Evolutionary conservation across 495 filamentous ascomycete species (phyloP).

Genomic region (Articulospora tetracladia): DNA sequence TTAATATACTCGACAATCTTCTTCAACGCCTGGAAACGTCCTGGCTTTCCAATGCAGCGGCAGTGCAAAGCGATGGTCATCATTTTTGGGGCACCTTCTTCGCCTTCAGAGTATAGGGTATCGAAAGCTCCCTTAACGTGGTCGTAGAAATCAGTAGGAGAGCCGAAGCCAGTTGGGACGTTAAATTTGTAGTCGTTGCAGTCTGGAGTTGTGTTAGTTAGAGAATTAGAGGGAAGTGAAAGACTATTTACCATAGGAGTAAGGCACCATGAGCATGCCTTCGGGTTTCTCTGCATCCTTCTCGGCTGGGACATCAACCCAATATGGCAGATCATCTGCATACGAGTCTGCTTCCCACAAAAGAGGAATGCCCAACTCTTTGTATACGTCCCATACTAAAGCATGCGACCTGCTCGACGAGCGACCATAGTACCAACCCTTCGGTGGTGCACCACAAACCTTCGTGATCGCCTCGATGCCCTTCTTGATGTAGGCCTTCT

Average conservation of each 20-base stretch:
- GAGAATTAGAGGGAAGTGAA: background rate
- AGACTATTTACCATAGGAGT: slow-evolving; percentile 21
- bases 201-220: slow-evolving; percentile 19
- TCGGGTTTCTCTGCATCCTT: slow-evolving; percentile 26
- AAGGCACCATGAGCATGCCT: slow-evolving; percentile 40
- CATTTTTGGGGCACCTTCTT: slow-evolving; percentile 38
- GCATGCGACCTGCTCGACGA: slow-evolving; percentile 28
- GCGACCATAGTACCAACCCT: slow-evolving; percentile 39
- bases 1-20: slow-evolving; percentile 41
- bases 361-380: slow-evolving; percentile 31
- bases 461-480: slow-evolving; percentile 30
- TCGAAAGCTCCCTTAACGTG: slow-evolving; percentile 39
- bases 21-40: slow-evolving; percentile 36
- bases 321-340: slow-evolving; percentile 40
- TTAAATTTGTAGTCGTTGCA: slow-evolving; percentile 41
- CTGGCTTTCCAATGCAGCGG: slow-evolving; percentile 38
- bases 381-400: slow-evolving; percentile 34
- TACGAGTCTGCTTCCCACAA: slow-evolving; percentile 35
- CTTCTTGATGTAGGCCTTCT: slow-evolving; percentile 37
- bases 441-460: slow-evolving; percentile 30
- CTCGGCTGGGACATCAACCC: slow-evolving; percentile 38
- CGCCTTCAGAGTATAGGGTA: slow-evolving; percentile 36
- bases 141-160: slow-evolving; percentile 29
- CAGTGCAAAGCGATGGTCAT: slow-evolving; percentile 43
- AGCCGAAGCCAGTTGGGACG: slow-evolving; percentile 31